Conservation (phyloP, 2,329 filamentous ascomycete species). For the Balansia obtecta region DNA sequence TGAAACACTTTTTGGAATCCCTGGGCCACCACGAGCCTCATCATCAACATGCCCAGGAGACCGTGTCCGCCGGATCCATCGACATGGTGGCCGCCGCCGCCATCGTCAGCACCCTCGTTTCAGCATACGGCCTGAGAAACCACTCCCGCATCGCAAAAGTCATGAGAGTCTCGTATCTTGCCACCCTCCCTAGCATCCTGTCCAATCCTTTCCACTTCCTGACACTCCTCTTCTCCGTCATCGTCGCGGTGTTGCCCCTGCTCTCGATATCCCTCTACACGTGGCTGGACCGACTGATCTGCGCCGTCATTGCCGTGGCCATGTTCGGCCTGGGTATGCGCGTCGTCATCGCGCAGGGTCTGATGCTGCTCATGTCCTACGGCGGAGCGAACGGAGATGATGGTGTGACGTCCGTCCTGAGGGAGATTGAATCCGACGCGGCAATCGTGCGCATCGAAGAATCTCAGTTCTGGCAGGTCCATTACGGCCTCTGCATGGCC, state of each 20-base stretch:
- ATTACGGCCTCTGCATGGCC: constrained; percentile 93
- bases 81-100: constrained; percentile 73
- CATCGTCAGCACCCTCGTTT: constrained; percentile 71
- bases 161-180: constrained; percentile 75
- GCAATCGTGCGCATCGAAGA: constrained; percentile 70
- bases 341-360: constrained; percentile 72
- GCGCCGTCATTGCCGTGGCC: constrained; percentile 65
- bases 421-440: constrained; percentile 73
- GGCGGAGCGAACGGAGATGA: constrained; percentile 24
- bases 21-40: constrained; percentile 53
- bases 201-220: constrained; percentile 93
- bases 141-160: constrained; percentile 85
- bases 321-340: constrained; percentile 85
- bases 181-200: constrained; percentile 71
- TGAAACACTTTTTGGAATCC: constrained; percentile 80
- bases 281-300: constrained; percentile 74
- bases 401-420: constrained; percentile 60
- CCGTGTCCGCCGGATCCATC: constrained; percentile 61
- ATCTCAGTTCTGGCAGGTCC: constrained; percentile 95
- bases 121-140: constrained; percentile 77
- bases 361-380: constrained; percentile 95
- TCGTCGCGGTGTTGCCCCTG: constrained; percentile 72
- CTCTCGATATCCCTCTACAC: constrained; percentile 70
- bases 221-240: constrained; percentile 71
- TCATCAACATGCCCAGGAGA: constrained; percentile 51